These are phyloP conservation scores for Capsicum pubescens DNA, from an alignment of 257 asterid genomes.

Conservation along the genomic window DNA sequence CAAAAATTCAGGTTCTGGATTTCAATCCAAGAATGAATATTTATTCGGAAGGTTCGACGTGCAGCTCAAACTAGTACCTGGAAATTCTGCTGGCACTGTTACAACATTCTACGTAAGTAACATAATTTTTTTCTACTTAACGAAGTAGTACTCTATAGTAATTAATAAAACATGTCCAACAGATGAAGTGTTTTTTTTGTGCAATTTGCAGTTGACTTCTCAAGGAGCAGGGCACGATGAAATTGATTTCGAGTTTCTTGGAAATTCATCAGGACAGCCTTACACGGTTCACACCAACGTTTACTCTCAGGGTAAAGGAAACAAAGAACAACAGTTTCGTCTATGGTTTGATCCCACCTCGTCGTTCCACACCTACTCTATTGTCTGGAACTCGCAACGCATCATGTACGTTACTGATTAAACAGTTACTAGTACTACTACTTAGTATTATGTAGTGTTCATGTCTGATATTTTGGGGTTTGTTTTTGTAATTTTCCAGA, in stretches of 20 bases:
- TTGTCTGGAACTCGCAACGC: conserved; percentile 45
- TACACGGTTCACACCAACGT: conserved; percentile 53
- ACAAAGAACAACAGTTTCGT: conserved; percentile 26
- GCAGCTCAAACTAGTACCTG: conserved; percentile 40
- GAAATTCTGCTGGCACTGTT: conserved; percentile 54
- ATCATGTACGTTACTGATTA: conserved; percentile 30
- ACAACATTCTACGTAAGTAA: conserved; percentile 47
- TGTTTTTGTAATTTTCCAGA: conserved; percentile 29
- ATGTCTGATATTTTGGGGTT: not conserved
- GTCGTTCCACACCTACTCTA: conserved; percentile 50
- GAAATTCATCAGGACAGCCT: conserved; percentile 46
- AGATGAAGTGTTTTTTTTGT: not conserved
- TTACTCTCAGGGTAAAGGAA: conserved; percentile 48
- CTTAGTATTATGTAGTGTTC: not conserved
- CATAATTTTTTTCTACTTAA: not conserved
- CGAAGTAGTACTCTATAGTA: too few species aligned
- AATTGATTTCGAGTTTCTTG: conserved; percentile 53
- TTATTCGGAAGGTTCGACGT: conserved; percentile 36
- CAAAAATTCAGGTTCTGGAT: conserved; percentile 51
- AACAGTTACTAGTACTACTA: too few species aligned
- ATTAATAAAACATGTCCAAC: too few species aligned
- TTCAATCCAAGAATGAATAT: conserved; percentile 51
- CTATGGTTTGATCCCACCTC: too few species aligned
- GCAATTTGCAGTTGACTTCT: conserved; percentile 45
- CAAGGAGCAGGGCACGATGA: conserved; percentile 49